Conservation (phyloP, 345 rosid species). For the Lagerstroemia speciosa region DNA sequence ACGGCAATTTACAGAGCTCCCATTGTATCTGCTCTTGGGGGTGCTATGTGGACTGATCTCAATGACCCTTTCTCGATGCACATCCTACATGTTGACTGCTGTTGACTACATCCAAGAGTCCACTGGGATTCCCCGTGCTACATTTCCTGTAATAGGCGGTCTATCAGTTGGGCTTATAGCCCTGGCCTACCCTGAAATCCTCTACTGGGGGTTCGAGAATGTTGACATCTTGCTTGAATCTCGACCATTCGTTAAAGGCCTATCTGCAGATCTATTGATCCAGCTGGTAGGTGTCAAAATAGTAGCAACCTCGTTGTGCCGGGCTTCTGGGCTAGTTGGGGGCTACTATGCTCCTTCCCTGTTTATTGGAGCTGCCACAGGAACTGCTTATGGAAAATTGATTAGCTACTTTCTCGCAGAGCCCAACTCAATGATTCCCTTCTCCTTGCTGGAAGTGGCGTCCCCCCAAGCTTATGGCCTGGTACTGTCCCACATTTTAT, state of each 20-base stretch:
- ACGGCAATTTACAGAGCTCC: slow-evolving; percentile 56
- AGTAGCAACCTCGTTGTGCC: slow-evolving; percentile 70
- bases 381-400: slow-evolving; percentile 88
- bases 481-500: slow-evolving; percentile 30
- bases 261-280: slow-evolving; percentile 64
- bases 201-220: slow-evolving; percentile 94
- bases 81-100: slow-evolving; percentile 48
- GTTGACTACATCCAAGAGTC: slow-evolving; percentile 49
- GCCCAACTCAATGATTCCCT: slow-evolving; percentile 34
- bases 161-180: slow-evolving; percentile 59
- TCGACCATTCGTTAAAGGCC: slow-evolving; percentile 68
- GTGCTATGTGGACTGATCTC: slow-evolving; percentile 74
- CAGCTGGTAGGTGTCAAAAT: slow-evolving; percentile 83
- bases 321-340: slow-evolving; percentile 92
- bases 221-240: slow-evolving; percentile 84
- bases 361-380: slow-evolving; percentile 93
- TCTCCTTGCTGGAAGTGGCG: slow-evolving; percentile 79
- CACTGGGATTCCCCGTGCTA: slow-evolving; percentile 59
- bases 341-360: slow-evolving; percentile 95
- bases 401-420: slow-evolving; percentile 54
- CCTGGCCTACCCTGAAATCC: slow-evolving; percentile 78
- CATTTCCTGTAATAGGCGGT: slow-evolving; percentile 69
- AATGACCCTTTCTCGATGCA: slow-evolving; percentile 59
- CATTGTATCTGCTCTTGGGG: slow-evolving; percentile 80
- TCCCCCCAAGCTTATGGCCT: slow-evolving; percentile 96